Evolutionary conservation across 1,284 basidiomycete species (phyloP).

Genomic region (Jaminaea rosea): DNA sequence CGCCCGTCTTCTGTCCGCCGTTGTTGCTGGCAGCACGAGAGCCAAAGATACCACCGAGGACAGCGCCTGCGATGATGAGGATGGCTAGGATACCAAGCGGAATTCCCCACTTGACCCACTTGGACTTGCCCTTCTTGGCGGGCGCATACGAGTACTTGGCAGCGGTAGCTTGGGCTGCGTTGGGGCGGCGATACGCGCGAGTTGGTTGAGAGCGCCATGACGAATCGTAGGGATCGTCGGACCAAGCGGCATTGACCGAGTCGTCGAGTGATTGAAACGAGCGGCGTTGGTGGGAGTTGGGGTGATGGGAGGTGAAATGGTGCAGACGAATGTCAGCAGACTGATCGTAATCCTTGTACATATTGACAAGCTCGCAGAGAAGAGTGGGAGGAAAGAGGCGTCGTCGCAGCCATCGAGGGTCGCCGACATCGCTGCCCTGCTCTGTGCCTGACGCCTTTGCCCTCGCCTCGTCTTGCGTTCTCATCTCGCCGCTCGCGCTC

Average conservation of each 20-base stretch:
- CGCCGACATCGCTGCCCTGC: not conserved
- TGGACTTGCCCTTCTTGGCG: constrained; percentile 29
- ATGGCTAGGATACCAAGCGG: constrained; percentile 46
- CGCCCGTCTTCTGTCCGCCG: constrained; percentile 35
- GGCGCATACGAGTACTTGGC: constrained; percentile 35
- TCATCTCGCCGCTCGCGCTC: not conserved
- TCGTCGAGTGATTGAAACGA: no score
- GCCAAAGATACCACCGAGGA: constrained; percentile 69
- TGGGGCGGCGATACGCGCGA: constrained; percentile 4
- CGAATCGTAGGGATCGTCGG: no score
- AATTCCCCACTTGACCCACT: constrained; percentile 37
- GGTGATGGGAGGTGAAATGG: no score
- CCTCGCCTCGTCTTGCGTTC: no score
- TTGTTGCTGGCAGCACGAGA: constrained; percentile 49
- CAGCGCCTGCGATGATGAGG: constrained; percentile 61
- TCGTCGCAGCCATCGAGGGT: not conserved
- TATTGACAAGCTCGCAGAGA: no score
- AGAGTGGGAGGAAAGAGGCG: no score
- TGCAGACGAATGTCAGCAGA: no score
- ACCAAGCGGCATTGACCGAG: no score
- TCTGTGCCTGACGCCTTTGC: no score
- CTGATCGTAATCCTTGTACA: no score
- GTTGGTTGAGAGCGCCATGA: no score
- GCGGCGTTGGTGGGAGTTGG: no score
- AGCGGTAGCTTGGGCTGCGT: constrained; percentile 18